Evolutionary conservation across 495 filamentous ascomycete genomes (phyloP), one percentile per base, ranked within the genome.

Genomic region (Zalerion maritima): DNA sequence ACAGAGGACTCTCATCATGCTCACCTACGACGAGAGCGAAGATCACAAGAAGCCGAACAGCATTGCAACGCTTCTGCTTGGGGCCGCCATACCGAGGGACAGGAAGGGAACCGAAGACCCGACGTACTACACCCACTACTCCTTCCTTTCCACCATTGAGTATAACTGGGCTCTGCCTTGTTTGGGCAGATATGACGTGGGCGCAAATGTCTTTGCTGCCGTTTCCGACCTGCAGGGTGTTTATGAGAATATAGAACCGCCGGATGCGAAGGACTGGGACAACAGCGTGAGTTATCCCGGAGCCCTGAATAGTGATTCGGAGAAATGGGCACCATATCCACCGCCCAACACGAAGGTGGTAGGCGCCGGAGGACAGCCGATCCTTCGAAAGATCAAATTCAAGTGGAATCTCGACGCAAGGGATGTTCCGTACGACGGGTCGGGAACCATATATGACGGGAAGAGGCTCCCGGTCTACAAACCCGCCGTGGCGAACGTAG

Each of bases 101-200:
- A 53, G 73, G 6, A 62, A 59, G 39, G 71, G 71, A 16, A 75
- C 71, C 7, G 50, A 43, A 16, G 76, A 81, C 35, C 45, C 67
- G 46, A 78, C 70, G 8, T 75, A 79, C 48, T 80, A 80, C 48
- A 78, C 71, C 8, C 75, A 79, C 48, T 80, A 75, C 60, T 78
- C 73, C 15, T 62, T 71, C 28, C 58, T 80, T 25, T 65, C 75
- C 4, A 71, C 72, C 5, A 32, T 76, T 13, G 60, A 75, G 31
- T 60, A 68, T 24, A 81, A 81, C 58, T 80, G 73, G 73, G 70
- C 54, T 9, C 56, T 80, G 19, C 69, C 71, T 11, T 64, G 68
- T 18, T 63, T 81, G 6, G 76, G 76, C 7, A 61, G 76, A 40
- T 80, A 73, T 56, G 75, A 81, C 39, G 74, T 75, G 23, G 75